Evolutionary conservation across 2,329 filamentous ascomycete genomes (phyloP).

Genomic region (Aspergillus novofumigatus): DNA sequence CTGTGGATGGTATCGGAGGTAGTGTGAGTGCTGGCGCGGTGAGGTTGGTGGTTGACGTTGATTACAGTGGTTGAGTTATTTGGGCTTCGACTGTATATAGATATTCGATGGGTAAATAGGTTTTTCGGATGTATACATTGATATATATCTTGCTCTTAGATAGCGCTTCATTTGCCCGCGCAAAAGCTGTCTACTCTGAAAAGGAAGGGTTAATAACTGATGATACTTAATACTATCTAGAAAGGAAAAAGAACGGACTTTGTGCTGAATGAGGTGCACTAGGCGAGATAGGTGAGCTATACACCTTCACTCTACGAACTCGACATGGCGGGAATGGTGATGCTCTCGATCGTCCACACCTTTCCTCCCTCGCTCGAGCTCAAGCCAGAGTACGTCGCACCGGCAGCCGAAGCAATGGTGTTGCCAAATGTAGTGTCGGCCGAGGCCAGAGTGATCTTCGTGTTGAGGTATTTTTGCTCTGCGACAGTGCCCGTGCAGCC

Average conservation of each 20-base stretch:
- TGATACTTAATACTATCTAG: background rate
- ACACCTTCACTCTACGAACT: background rate
- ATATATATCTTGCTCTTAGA: background rate
- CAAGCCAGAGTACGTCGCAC: constrained; percentile 33
- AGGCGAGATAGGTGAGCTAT: background rate
- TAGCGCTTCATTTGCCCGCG: background rate
- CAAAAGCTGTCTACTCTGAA: background rate
- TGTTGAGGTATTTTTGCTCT: constrained; percentile 38
- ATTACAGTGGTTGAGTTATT: constrained; percentile 18
- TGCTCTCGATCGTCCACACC: constrained; percentile 36
- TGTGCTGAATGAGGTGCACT: background rate
- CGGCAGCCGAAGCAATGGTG: constrained; percentile 23
- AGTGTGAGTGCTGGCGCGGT: constrained; percentile 28
- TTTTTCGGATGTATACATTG: background rate
- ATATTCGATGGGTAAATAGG: constrained; percentile 1
- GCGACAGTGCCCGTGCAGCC: constrained; percentile 38
- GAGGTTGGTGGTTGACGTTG: constrained; percentile 23
- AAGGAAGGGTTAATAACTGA: background rate
- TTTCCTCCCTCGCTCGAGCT: constrained; percentile 32
- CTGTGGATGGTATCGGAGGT: constrained; percentile 34
- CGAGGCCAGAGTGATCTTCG: constrained; percentile 35
- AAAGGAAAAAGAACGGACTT: background rate
- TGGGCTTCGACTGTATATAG: constrained; percentile 4
- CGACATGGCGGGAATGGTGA: constrained; percentile 34
- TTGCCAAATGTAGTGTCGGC: constrained; percentile 25